Base-by-base conservation (phyloP, 805 yeast genomes). In the Sugiyamaella chiloensis region DNA sequence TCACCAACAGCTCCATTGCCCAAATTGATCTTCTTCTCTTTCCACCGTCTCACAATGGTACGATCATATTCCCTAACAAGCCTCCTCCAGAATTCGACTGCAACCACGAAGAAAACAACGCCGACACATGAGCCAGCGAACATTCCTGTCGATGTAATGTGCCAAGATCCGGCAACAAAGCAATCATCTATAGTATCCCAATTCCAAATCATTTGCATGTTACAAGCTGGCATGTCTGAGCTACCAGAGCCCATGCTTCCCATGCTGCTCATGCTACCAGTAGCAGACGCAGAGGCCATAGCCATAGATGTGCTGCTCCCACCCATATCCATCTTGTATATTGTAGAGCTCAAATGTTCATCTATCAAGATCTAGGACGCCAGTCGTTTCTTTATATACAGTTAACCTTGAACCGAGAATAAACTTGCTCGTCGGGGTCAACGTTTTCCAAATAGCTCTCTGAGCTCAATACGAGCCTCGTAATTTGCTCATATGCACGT, bases 101-200 rank as follows among this genome's bases (percentile, higher is more conserved):
- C 74, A 42, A 81, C 61, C 2, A 79, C 82, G 58, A 83, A 66
- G 24, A 77, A 66, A 60, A 81, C 76, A 7, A 80, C 78, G n/a
- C 87, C 87, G 24, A 83, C 69, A 64, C 88, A 83, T 0, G 85
- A 73, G n/a, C 87, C 87, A 2, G 85, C 87, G 66, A 83, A 83
- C 64, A 72, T 79, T 0, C 82, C 83, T 47, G 67, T 68, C 2
- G 80, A 68, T 12, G 64, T 70, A 39, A 79, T 78, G 50, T 79
- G 85, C 89, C 89, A 83, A 24, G 81, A 66, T 39, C 62, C 68
- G 5, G 86, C 73, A 51, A 83, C 70, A 58, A 83, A 83, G 60
- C 87, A 83, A 4, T 82, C 67, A 54, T 83, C 81, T 24, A 81
- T 71, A 0, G 85, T 80, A 55, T 79, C 69, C 87, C 88, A 83